Base-by-base conservation (phyloP, 208 protist genomes). In the Porcisia hertigi region DNA sequence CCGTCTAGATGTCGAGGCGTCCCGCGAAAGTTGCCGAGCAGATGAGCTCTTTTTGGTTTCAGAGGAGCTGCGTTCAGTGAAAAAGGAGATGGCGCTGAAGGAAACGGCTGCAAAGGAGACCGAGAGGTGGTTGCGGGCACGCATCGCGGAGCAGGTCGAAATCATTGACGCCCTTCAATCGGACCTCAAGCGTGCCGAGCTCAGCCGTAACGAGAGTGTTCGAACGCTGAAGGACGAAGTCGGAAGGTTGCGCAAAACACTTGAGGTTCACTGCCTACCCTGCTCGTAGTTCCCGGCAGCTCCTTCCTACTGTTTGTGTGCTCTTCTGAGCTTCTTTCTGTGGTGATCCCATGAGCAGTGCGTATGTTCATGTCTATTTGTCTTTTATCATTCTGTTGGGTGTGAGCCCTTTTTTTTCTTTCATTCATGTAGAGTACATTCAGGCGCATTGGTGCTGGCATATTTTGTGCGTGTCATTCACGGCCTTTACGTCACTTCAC, bases 201-300 rank as follows among this genome's bases (percentile, higher is more conserved):
- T 87, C 5, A 47, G 67, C n/a, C 84, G 77, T n/a, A 71, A 71
- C 23, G 84, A 93, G 49, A 81, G 82, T 62, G 69, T 90, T 12
- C 81, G 81, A 1, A 73, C 58, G 2, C 77, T 91, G 0, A 82
- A 91, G 53, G 82, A 91, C 36, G 88, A 94, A 62, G 76, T 94
- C 23, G 72, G 71, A 16, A 80, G 89, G 5, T 80, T 97, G 43
- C 87, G 85, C 67, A 90, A 92, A 60, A 93, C 89, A 9, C 83
- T 97, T 8, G 93, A 97, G 25, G 80, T 94, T 63, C 88, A 95
- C 74, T 86, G 83, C 74, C 86, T 95, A 45, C 69, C 91, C 47
- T 67, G 53, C 43, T 47, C 58, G 5, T 77, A 75, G 66, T 14
- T 30, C 16, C 1, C 2, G 25, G n/a, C 66, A 3, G 12, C 64